Percentiles rank a stretch among this genome's conserved stretches.
phyloP scores from a whole-genome alignment of 2,329 filamentous ascomycete species.

The Teratosphaeria nubilosa region DNA sequence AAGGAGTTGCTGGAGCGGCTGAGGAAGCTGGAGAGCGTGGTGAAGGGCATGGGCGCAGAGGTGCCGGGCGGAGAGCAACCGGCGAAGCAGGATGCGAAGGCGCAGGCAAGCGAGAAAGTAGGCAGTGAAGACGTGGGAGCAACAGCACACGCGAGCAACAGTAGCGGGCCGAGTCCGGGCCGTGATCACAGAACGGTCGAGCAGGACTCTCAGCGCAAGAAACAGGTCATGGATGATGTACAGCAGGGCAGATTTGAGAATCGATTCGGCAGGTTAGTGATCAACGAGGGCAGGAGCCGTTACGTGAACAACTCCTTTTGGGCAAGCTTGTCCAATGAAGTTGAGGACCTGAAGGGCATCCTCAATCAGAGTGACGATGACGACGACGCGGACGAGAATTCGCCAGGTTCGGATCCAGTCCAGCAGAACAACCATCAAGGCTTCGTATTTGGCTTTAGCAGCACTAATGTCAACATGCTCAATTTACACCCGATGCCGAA shows the following conservation, averaged over 20 bases:
- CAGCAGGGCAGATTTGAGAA: conserved; percentile 23
- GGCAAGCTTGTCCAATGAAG: conserved; percentile 63
- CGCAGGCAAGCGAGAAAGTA: conserved; percentile 1
- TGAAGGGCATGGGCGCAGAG: conserved; percentile 48
- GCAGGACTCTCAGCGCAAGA: conserved; percentile 8
- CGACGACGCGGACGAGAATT: conserved; percentile 40
- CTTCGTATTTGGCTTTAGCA: conserved; percentile 65
- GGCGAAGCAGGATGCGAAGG: conserved; percentile 21
- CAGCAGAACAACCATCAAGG: conserved; percentile 48
- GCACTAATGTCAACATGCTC: conserved; percentile 56
- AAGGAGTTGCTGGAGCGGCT: conserved; percentile 64
- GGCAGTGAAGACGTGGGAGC: neutral
- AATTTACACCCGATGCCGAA: conserved; percentile 55
- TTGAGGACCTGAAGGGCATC: conserved; percentile 53
- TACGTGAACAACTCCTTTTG: conserved; percentile 72
- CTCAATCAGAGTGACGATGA: conserved; percentile 52
- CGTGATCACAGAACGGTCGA: neutral
- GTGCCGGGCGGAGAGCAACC: conserved; percentile 14
- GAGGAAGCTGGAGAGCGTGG: conserved; percentile 64
- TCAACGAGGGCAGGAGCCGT: conserved; percentile 59
- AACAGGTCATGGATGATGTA: conserved; percentile 18
- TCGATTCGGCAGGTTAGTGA: conserved; percentile 57
- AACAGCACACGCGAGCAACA: neutral
- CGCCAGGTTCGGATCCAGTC: conserved; percentile 26
- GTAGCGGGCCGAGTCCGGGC: neutral